Base-by-base conservation (phyloP, 345 rosid species). In the Atalantia buxifolia region DNA sequence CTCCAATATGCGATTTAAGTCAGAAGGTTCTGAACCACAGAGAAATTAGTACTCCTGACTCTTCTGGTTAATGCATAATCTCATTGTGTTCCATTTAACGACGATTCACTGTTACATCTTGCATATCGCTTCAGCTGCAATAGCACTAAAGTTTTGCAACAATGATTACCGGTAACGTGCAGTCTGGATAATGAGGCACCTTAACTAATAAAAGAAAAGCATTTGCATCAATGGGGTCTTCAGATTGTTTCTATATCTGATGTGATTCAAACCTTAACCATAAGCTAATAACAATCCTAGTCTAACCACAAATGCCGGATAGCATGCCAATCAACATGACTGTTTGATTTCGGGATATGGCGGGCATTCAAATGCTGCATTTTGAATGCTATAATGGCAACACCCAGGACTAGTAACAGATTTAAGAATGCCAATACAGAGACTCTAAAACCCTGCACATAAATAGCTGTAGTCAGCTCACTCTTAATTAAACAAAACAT, bases 271-370 rank as follows among this genome's bases (percentile, higher is more conserved):
- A 69, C 59, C 33, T 12, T 13, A 13, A 33, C 48, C 33, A 6
- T 38, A 59, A 36, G 66, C 55, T 7, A n/a, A 14, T 22, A 57
- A 45, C n/a, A 45, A 45, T 13, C 42, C 66, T 75, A 28, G 5
- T 22, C 85, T 27, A 63, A 80, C 93, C 93, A 87, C 79, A 91
- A 12, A 74, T 84, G 86, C 61, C 88, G 82, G 38, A 83, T 69
- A n/a, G 79, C 36, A 80, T 27, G 79, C 87, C 89, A 87, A 79
- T 92, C 89, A 42, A 81, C 14, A 50, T 67, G 66, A 80, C 35
- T 33, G 6, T 67, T 33, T 28, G 74, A 19, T 68, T 83, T 60
- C 19, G 69, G 22, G 65, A 40, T 66, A 68, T 5, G 62, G 28
- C 1, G 62, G 24, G 64, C 63, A 36, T 62, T 80, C 24, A 69